Evolutionary conservation across 768 basidiomycete genomes (phyloP).

Genomic region (Krasilnikovozyma curviuscula): DNA sequence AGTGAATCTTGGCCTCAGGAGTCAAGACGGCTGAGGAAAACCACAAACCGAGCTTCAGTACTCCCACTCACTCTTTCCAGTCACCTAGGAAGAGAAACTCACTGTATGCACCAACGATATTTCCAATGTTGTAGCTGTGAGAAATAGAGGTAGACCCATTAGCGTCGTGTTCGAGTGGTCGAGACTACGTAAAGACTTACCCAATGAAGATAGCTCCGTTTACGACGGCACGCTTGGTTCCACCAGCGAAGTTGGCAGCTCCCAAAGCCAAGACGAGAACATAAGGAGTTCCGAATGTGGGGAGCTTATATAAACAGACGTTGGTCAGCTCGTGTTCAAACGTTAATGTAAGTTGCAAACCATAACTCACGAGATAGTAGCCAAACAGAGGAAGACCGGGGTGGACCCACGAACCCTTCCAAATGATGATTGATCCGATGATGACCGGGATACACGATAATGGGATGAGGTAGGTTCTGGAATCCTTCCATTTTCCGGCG

Average conservation of each 20-base stretch:
- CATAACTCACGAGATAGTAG: slow-evolving; percentile 24
- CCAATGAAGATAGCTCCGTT: slow-evolving; percentile 24
- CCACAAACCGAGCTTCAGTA: neutral
- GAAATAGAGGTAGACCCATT: too few species aligned
- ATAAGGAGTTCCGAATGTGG: slow-evolving; percentile 26
- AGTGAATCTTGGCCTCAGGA: too few species aligned
- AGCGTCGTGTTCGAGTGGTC: too few species aligned
- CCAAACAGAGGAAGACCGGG: slow-evolving; percentile 24
- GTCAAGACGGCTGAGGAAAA: neutral
- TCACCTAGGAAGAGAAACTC: slow-evolving; percentile 8
- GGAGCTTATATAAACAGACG: slow-evolving; percentile 1
- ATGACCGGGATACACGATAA: slow-evolving; percentile 26
- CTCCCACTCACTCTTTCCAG: too few species aligned
- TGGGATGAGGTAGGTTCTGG: slow-evolving; percentile 22
- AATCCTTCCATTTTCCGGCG: slow-evolving; percentile 19
- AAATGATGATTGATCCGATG: slow-evolving; percentile 21
- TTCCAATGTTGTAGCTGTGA: slow-evolving; percentile 26
- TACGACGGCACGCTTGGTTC: slow-evolving; percentile 26
- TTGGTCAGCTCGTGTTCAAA: neutral
- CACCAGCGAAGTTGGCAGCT: slow-evolving; percentile 24
- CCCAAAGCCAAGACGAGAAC: slow-evolving; percentile 23
- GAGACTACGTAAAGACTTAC: too few species aligned
- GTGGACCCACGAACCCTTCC: slow-evolving; percentile 11
- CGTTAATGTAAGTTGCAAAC: neutral
- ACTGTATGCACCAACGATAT: slow-evolving; percentile 14